Conservation (phyloP, 352 stramenopile genomes). For the Pythium phragmiticola region DNA sequence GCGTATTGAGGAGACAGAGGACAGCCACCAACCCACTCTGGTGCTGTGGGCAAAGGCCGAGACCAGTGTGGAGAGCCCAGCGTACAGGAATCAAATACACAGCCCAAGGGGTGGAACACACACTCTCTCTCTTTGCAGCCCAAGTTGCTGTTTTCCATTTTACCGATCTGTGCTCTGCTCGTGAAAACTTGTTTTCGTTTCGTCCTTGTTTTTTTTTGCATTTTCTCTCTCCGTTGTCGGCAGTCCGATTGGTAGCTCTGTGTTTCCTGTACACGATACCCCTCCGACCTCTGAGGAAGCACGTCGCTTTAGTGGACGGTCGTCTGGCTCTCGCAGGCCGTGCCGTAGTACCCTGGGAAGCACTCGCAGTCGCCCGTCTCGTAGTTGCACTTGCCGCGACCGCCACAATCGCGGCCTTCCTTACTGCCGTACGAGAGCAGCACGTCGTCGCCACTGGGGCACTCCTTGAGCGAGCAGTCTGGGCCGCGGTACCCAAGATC, state of each 20-base stretch:
- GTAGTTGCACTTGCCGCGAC: slow-evolving; percentile 95
- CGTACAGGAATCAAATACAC: too few relatives aligned
- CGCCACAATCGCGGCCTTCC: slow-evolving; percentile 90
- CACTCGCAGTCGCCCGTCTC: slow-evolving; percentile 91
- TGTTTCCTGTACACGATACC: too few relatives aligned
- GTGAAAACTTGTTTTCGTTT: not conserved
- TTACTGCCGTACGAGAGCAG: slow-evolving; percentile 77
- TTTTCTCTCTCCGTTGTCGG: not conserved
- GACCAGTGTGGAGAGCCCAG: too few relatives aligned
- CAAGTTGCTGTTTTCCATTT: not conserved
- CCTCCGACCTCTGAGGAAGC: not conserved
- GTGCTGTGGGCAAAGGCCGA: too few relatives aligned
- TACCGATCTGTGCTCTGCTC: not conserved
- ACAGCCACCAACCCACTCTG: not conserved
- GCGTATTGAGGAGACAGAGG: slow-evolving; percentile 5
- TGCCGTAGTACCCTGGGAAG: slow-evolving; percentile 95
- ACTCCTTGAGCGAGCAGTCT: slow-evolving; percentile 96
- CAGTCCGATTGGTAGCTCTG: not conserved
- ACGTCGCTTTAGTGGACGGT: slow-evolving; percentile 61
- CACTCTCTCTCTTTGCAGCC: not conserved
- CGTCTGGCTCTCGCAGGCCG: slow-evolving; percentile 83
- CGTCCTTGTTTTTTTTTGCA: too few relatives aligned
- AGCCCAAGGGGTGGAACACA: too few relatives aligned
- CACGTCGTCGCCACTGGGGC: slow-evolving; percentile 90
- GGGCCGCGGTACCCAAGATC: slow-evolving; percentile 93